These are phyloP conservation scores for Exserohilum turcica DNA, from an alignment of 2,329 filamentous ascomycete genomes.

Conservation along the genomic window DNA sequence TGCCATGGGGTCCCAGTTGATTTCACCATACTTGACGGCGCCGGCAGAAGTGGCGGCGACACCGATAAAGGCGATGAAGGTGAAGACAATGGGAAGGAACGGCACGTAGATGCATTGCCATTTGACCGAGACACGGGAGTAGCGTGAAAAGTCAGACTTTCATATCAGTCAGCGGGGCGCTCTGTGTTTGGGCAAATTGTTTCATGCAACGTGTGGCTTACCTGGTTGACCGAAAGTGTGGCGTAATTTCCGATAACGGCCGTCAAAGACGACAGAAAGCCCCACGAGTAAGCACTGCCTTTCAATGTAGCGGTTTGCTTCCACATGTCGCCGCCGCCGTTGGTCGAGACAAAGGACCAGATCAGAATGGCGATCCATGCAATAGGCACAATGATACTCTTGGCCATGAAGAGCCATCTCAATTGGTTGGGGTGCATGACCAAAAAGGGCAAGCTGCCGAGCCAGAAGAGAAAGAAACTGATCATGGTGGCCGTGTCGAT, in stretches of 20 bases:
- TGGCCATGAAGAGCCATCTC: constrained; percentile 58
- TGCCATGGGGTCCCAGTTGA: constrained; percentile 53
- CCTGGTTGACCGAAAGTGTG: constrained; percentile 58
- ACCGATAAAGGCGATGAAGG: constrained; percentile 61
- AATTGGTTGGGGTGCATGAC: constrained; percentile 62
- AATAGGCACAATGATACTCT: constrained; percentile 58
- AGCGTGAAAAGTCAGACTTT: constrained; percentile 63
- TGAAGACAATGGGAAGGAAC: constrained; percentile 59
- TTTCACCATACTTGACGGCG: constrained; percentile 56
- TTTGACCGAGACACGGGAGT: constrained; percentile 54
- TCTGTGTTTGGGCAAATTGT: neutral
- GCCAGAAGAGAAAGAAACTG: constrained; percentile 64
- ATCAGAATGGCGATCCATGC: constrained; percentile 66
- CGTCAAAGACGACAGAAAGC: constrained; percentile 58
- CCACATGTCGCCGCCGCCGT: constrained; percentile 58
- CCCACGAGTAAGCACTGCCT: constrained; percentile 60
- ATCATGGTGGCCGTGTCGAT: constrained; percentile 63
- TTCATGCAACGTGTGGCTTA: constrained; percentile 21
- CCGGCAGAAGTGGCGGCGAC: constrained; percentile 64
- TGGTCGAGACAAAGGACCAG: constrained; percentile 64
- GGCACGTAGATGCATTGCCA: constrained; percentile 59
- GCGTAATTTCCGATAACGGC: constrained; percentile 58
- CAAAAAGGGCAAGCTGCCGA: constrained; percentile 60
- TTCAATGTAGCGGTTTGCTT: constrained; percentile 52
- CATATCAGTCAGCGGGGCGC: constrained; percentile 16